These are phyloP conservation scores for Suaeda aralocaspica DNA, from an alignment of 148 eudicot species.

Conservation along the genomic window DNA sequence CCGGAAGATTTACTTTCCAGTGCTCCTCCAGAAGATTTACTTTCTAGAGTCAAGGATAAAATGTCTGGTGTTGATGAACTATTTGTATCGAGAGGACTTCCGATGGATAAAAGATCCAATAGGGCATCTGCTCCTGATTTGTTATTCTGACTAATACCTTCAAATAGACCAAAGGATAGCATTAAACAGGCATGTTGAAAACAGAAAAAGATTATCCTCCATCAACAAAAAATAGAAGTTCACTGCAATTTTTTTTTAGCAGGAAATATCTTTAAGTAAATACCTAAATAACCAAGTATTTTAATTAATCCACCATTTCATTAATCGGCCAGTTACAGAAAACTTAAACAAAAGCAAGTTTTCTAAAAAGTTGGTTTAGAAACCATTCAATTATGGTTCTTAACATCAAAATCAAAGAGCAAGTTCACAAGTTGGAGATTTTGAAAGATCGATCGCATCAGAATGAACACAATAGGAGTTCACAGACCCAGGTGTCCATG, in stretches of 20 bases:
- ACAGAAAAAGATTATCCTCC: not conserved
- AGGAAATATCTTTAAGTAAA: too few relatives aligned
- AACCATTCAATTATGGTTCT: not conserved
- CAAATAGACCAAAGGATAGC: slow-evolving; percentile 25
- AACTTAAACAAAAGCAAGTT: not conserved
- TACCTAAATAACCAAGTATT: not conserved
- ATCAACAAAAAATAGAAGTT: not conserved
- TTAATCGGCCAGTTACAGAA: not conserved
- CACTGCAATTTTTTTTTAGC: too few relatives aligned
- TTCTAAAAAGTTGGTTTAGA: not conserved
- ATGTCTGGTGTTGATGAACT: slow-evolving; percentile 47
- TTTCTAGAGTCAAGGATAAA: slow-evolving; percentile 49
- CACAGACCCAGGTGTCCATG: not conserved
- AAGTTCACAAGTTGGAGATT: not conserved
- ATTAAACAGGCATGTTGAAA: slow-evolving; percentile 5
- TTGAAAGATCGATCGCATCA: not conserved
- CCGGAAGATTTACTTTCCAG: slow-evolving; percentile 48
- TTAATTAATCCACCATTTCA: not conserved
- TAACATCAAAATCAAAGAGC: not conserved
- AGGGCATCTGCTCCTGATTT: slow-evolving; percentile 72
- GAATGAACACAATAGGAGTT: not conserved
- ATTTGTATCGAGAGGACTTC: slow-evolving; percentile 57
- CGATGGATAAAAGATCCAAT: slow-evolving; percentile 87
- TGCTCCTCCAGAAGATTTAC: slow-evolving; percentile 38
- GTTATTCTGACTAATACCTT: slow-evolving; percentile 64